Evolutionary conservation across 1,139 yeast genomes (phyloP), one percentile per base, ranked within the genome.

Genomic region (Pneumocystis jirovecii): DNA sequence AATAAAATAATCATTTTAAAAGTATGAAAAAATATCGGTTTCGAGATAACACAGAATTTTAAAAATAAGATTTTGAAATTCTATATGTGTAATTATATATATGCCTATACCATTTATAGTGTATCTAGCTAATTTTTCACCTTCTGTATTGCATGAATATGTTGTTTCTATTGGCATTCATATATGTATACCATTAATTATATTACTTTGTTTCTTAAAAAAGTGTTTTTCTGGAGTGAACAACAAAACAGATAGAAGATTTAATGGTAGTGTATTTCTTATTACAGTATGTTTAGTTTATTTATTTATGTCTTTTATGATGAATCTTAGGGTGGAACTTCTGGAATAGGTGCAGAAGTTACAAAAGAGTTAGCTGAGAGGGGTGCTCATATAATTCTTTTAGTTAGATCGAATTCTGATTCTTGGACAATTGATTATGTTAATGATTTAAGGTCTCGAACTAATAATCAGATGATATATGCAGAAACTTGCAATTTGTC

Each of bases 401-500:
- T 93, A 66, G 88, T 86, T 19, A 77, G 91, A 59, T 79, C 83
- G 31, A 78, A 83, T 31, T 66, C 72, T 3, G 95, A 88, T 72
- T 80, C 79, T 64, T 93, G 97, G 96, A 75, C 87, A 7, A 79
- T 84, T 2, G 97, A 91, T 63, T 87, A 84, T 75, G 79, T 91
- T 61, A 85, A 87, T 61, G 95, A 88, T 72, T 75, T 93, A 67
- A 79, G 98, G 67, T 86, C 83, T 25, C 76, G 75, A 39, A 85
- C 93, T 39, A 80, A 80, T 63, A 93, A 91, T 75, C 81, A 82
- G 66, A 74, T 91, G 80, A 83, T 93, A 57, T 91, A 89, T 74
- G 95, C 95, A 15, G 98, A 93, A 72, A 83, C 85, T 70, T 89
- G 96, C 74, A 95, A 95, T 74, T 78, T 93, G 68, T 80, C 83